phyloP scores from a whole-genome alignment of 371 early-diverging fungal genomes.

The Mucor saturninus region DNA sequence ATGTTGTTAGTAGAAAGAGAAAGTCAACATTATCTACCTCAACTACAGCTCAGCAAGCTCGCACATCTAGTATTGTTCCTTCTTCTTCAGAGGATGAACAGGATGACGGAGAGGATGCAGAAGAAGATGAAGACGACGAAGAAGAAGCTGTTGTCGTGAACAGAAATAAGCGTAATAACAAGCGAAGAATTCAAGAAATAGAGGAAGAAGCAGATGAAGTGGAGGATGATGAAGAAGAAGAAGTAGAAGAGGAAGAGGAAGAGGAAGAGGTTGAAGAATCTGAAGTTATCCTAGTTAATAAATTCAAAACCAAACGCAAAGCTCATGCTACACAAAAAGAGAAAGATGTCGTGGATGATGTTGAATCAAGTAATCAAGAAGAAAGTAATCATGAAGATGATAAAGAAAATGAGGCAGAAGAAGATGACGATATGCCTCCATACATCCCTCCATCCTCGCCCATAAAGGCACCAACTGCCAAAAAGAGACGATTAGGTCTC shows the following conservation, averaged over 20 bases:
- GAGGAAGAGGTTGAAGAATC: neutral
- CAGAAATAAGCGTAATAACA: neutral
- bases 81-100: slow-evolving; percentile 24
- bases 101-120: slow-evolving; percentile 3
- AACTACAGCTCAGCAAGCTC: neutral
- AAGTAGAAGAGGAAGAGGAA: slow-evolving; percentile 24
- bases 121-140: slow-evolving; percentile 10
- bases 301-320: neutral
- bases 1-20: neutral
- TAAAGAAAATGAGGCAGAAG: slow-evolving; percentile 15
- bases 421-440: slow-evolving; percentile 4
- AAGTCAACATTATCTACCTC: neutral
- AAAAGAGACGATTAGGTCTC: slow-evolving; percentile 24
- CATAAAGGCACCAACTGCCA: neutral
- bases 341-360: no score
- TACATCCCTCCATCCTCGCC: neutral
- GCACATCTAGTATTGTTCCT: slow-evolving; percentile 23
- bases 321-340: slow-evolving; percentile 12
- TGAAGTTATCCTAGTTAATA: neutral
- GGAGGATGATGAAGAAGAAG: neutral
- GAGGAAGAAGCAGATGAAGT: slow-evolving; percentile 15
- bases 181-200: slow-evolving; percentile 1
- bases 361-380: neutral
- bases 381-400: slow-evolving; percentile 20
- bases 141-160: neutral